These are phyloP conservation scores for Pilaira anomala DNA, from an alignment of 192 early-diverging fungal species.

Conservation along the genomic window DNA sequence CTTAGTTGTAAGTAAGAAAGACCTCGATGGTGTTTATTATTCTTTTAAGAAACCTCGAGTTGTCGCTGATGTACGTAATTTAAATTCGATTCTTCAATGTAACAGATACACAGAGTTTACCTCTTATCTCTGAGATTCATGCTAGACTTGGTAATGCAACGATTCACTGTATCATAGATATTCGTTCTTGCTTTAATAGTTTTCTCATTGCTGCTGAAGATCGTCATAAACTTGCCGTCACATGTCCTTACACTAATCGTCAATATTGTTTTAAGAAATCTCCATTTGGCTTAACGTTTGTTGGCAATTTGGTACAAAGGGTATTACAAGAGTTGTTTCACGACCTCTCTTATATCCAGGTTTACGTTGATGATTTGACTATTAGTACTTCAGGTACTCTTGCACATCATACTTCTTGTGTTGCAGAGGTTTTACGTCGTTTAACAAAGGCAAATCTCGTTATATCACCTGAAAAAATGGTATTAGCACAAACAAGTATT, in stretches of 20 bases:
- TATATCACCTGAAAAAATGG: conserved; percentile 25
- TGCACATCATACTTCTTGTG: not conserved
- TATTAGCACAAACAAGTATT: conserved; percentile 22
- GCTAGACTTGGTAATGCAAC: not conserved
- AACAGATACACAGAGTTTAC: conserved; percentile 24
- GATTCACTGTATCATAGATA: conserved; percentile 16
- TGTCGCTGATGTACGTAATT: conserved; percentile 10
- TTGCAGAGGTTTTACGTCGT: not conserved
- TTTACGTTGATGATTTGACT: conserved; percentile 26
- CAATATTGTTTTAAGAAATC: too few species aligned
- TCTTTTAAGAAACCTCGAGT: conserved; percentile 16
- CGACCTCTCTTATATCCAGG: conserved; percentile 17
- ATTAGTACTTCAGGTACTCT: conserved; percentile 6
- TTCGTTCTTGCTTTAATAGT: conserved; percentile 4
- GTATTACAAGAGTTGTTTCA: conserved; percentile 19
- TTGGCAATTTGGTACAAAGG: conserved; percentile 21
- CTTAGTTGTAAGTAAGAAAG: conserved; percentile 27
- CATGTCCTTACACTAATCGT: conserved; percentile 6
- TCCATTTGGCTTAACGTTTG: conserved; percentile 34
- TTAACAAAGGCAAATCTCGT: conserved; percentile 12
- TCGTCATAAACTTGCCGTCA: conserved; percentile 20
- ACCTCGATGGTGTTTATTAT: conserved; percentile 15
- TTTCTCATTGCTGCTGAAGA: not conserved
- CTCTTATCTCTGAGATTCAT: conserved; percentile 18
- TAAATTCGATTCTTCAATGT: conserved; percentile 9